Conservation (phyloP, 768 basidiomycete species). For the Leccinum disarticulatum region DNA sequence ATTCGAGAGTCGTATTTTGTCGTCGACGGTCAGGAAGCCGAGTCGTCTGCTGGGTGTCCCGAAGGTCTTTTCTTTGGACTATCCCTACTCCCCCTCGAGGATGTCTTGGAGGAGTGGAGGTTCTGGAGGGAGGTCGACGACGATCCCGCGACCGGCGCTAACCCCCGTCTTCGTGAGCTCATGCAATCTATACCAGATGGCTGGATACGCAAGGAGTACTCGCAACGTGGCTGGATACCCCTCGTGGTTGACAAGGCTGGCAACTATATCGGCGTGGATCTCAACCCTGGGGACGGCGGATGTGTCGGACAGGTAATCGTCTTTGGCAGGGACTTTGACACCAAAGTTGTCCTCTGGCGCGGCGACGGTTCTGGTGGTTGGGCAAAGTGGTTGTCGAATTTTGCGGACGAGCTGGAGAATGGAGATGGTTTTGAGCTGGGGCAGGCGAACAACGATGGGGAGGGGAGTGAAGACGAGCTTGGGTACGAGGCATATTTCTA, state of each 20-base stretch:
- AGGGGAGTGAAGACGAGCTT: constrained; percentile 78
- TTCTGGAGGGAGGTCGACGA: constrained; percentile 95
- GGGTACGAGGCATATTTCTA: constrained; percentile 89
- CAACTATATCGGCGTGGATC: constrained; percentile 95
- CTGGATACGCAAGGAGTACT: constrained; percentile 89
- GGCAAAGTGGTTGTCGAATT: constrained; percentile 90
- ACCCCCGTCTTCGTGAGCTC: constrained; percentile 61
- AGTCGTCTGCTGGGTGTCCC: constrained; percentile 82
- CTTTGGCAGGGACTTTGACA: constrained; percentile 98
- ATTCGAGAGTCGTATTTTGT: constrained; percentile 89
- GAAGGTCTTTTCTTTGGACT: constrained; percentile 97
- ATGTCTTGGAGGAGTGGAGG: constrained; percentile 91
- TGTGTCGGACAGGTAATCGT: constrained; percentile 91
- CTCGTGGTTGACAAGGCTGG: constrained; percentile 91
- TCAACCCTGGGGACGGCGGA: constrained; percentile 80
- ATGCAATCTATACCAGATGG: constrained; percentile 90
- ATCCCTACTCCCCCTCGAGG: constrained; percentile 87
- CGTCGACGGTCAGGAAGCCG: constrained; percentile 93
- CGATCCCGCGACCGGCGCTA: constrained; percentile 84
- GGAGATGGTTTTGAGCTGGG: constrained; percentile 89
- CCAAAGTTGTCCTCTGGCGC: constrained; percentile 91
- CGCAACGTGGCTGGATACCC: constrained; percentile 95
- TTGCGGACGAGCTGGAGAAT: constrained; percentile 89
- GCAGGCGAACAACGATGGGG: constrained; percentile 50
- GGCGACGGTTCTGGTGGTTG: constrained; percentile 92